Base-by-base conservation (phyloP, 345 rosid species). In the Fremontodendron californicum region DNA sequence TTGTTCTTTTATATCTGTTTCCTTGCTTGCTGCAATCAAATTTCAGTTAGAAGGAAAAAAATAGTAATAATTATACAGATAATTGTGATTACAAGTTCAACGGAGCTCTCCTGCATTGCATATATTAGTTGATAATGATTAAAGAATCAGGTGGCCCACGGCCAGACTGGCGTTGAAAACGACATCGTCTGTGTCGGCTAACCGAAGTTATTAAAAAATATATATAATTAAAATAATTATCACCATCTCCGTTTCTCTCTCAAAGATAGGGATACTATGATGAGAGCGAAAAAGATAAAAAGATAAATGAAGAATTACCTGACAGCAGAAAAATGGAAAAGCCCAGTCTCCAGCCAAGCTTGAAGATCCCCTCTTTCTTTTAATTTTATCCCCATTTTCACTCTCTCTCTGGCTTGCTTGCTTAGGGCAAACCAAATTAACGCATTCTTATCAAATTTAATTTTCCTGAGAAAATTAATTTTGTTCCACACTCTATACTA, bases 101-200 rank as follows among this genome's bases (percentile, higher is more conserved):
- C 65, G 3, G 1, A 11, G 37, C 1, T 29, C 3, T 27, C 9
- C 3, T 0, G 1, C 0, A 27, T 57, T 27, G 3, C n/a, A n/a
- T n/a, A n/a, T n/a, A n/a, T n/a, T n/a, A n/a, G n/a, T n/a, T n/a
- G n/a, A n/a, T n/a, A n/a, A 15, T 60, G 4, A 45, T 3, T 4
- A 9, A 0, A 27, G 18, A 29, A 46, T 27, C 43, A 49, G 35
- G 58, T 71, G 75, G 60, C 5, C 60, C 43, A n/a, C 25, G 2
- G n/a, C 37, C 29, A 49, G 51, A 33, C 45, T 19, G 52, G 51
- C 19, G 2, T 27, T 60, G 64, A 29, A 52, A 60, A 60, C 64
- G 64, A 13, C 78, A 55, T 31, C 83, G 80, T 60, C 0, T 11
- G 4, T 65, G 74, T 77, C 82, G 79, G 82, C 18, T 10, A 33